Evolutionary conservation across 306 rosid genomes (phyloP).

Genomic region (Coriaria nepalensis): DNA sequence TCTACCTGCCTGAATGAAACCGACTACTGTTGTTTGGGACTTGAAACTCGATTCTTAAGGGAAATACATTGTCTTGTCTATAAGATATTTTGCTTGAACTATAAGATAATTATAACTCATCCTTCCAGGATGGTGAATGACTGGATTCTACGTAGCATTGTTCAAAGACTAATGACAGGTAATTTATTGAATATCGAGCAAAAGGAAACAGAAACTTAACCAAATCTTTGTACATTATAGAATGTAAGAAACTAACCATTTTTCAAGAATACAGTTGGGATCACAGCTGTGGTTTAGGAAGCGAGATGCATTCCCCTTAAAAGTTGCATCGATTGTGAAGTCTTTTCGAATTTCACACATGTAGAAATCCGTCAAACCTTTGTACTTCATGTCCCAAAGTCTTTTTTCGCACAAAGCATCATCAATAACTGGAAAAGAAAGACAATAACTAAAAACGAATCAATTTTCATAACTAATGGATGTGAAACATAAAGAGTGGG

Average conservation of each 20-base stretch:
- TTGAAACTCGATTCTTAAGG: neutral
- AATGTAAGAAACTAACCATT: constrained; percentile 50
- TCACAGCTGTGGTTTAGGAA: constrained; percentile 87
- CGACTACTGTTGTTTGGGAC: neutral
- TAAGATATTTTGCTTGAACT: no score
- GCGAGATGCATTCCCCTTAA: constrained; percentile 75
- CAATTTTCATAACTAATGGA: neutral
- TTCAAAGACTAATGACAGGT: no score
- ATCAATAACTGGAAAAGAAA: constrained; percentile 58
- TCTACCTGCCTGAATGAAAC: constrained; percentile 71
- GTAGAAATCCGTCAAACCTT: constrained; percentile 60
- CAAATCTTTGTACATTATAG: neutral
- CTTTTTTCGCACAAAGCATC: constrained; percentile 72
- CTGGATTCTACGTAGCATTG: no score
- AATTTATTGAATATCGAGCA: no score
- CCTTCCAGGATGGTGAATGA: no score
- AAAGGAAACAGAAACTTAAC: no score
- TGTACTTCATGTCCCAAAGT: constrained; percentile 91
- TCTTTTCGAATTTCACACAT: constrained; percentile 93
- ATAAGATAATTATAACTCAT: no score
- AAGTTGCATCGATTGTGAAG: constrained; percentile 92
- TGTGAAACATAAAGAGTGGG: neutral
- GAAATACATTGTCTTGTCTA: no score
- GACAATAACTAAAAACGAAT: neutral
- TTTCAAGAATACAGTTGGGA: constrained; percentile 81